Conservation (phyloP, 371 early-diverging fungal genomes). For the Actinomucor elegans region DNA sequence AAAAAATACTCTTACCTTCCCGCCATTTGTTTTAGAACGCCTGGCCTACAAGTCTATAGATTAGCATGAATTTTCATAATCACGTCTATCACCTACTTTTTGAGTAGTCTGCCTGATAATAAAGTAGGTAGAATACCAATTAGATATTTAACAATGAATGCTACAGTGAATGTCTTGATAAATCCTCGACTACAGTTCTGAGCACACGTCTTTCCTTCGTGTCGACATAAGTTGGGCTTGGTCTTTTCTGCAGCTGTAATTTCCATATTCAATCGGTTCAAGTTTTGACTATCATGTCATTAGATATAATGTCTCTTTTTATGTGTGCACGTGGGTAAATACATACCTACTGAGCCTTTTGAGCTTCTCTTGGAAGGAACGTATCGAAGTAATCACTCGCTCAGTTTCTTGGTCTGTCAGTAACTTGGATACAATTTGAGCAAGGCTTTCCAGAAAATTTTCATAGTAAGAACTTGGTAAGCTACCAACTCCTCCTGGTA, state of each 20-base stretch:
- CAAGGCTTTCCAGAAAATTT: slow-evolving; percentile 78
- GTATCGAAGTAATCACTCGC: slow-evolving; percentile 64
- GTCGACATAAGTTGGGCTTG: slow-evolving; percentile 56
- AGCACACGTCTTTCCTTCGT: slow-evolving; percentile 73
- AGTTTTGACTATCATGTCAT: slow-evolving; percentile 52
- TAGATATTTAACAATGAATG: slow-evolving; percentile 74
- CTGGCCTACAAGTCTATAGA: slow-evolving; percentile 31
- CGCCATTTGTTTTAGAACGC: slow-evolving; percentile 58
- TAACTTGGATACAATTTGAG: slow-evolving; percentile 71
- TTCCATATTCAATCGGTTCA: slow-evolving; percentile 54
- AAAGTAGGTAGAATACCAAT: slow-evolving; percentile 70
- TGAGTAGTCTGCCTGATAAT: slow-evolving; percentile 64
- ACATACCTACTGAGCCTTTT: slow-evolving; percentile 64
- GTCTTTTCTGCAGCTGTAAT: slow-evolving; percentile 31
- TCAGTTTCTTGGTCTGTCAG: slow-evolving; percentile 85
- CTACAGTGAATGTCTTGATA: slow-evolving; percentile 71
- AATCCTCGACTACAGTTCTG: slow-evolving; percentile 77
- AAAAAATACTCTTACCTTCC: slow-evolving; percentile 59
- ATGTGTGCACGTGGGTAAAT: background rate
- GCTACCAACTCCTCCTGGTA: too few relatives aligned
- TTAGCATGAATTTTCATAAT: background rate
- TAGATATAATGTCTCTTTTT: slow-evolving; percentile 14
- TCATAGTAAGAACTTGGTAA: slow-evolving; percentile 54
- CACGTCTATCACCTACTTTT: slow-evolving; percentile 40
- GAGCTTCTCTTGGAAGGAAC: slow-evolving; percentile 68